Percentiles rank a stretch among this genome's conserved stretches.
phyloP scores from a whole-genome alignment of 768 basidiomycete species.

The Leccinellum albellum region DNA sequence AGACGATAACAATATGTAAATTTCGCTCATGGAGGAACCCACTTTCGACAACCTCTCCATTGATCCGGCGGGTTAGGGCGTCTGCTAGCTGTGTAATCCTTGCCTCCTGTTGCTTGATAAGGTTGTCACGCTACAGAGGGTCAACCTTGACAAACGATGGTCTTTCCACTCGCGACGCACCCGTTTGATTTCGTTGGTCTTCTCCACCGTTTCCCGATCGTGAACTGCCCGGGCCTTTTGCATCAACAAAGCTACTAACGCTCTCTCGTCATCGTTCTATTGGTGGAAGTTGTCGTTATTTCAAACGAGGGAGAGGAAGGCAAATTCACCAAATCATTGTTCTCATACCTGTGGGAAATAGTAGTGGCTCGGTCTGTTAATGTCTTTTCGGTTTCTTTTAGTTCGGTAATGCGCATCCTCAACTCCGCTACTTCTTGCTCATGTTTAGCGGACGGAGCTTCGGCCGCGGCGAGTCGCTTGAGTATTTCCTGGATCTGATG shows the following conservation, averaged over 20 bases:
- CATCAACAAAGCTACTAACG: slow-evolving; percentile 44
- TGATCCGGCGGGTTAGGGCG: slow-evolving; percentile 43
- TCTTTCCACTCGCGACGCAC: slow-evolving; percentile 30
- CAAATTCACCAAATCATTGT: slow-evolving; percentile 43
- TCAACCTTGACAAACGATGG: slow-evolving; percentile 4
- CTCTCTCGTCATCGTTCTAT: slow-evolving; percentile 50
- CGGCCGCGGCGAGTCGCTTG: slow-evolving; percentile 21
- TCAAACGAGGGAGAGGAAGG: slow-evolving; percentile 1
- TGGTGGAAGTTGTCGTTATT: slow-evolving; percentile 12
- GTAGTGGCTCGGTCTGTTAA: slow-evolving; percentile 23
- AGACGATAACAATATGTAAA: slow-evolving; percentile 6
- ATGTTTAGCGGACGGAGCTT: slow-evolving; percentile 22
- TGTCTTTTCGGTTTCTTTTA: slow-evolving; percentile 30
- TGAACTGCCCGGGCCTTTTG: slow-evolving; percentile 43
- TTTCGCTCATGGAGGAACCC: slow-evolving; percentile 14
- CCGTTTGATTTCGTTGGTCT: slow-evolving; percentile 54
- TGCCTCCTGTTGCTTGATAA: slow-evolving; percentile 40
- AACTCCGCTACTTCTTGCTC: slow-evolving; percentile 26
- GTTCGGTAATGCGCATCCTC: slow-evolving; percentile 21
- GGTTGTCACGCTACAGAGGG: slow-evolving; percentile 43
- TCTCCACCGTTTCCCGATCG: slow-evolving; percentile 50
- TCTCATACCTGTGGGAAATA: slow-evolving; percentile 39
- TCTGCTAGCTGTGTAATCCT: slow-evolving; percentile 46
- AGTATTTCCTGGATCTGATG: slow-evolving; percentile 18
- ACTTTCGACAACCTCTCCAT: slow-evolving; percentile 27